A percentile compares a stretch with the other conserved stretches of the same genome.
phyloP scores from a whole-genome alignment of 2,329 filamentous ascomycete genomes.

The Apiospora malaysiana region DNA sequence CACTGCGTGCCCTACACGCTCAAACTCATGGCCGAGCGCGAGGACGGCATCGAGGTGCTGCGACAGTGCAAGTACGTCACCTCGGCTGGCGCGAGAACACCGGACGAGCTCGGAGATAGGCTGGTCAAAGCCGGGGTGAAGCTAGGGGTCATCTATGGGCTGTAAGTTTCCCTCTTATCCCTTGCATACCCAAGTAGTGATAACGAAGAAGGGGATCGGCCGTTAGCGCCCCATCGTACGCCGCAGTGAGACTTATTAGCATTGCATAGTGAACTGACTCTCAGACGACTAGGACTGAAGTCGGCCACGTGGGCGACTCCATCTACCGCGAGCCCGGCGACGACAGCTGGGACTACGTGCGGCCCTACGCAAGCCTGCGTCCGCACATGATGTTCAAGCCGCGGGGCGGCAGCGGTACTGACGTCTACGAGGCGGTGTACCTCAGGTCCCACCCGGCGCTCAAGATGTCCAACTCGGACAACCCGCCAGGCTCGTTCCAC shows the following conservation, averaged over 20 bases:
- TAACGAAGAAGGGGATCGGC: no score
- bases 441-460: slow-evolving; percentile 35
- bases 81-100: slow-evolving; percentile 47
- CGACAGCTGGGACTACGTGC: slow-evolving; percentile 49
- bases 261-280: slow-evolving; percentile 26
- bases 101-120: slow-evolving; percentile 47
- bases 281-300: slow-evolving; percentile 43
- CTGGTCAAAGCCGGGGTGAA: slow-evolving; percentile 44
- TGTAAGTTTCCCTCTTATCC: slow-evolving; percentile 37
- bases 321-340: slow-evolving; percentile 43
- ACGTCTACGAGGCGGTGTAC: slow-evolving; percentile 43
- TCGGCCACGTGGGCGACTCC: slow-evolving; percentile 49
- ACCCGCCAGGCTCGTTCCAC: slow-evolving; percentile 44
- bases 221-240: no score
- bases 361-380: slow-evolving; percentile 43
- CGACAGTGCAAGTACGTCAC: slow-evolving; percentile 46
- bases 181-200: no score
- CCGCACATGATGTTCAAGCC: slow-evolving; percentile 45
- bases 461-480: slow-evolving; percentile 42
- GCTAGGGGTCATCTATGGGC: slow-evolving; percentile 46
- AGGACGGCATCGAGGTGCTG: slow-evolving; percentile 43
- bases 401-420: slow-evolving; percentile 1
- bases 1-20: slow-evolving; percentile 49
- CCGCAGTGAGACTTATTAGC: no score
- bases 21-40: slow-evolving; percentile 45